Conservation (phyloP, 2,329 filamentous ascomycete genomes). For the Venturia effusa region DNA sequence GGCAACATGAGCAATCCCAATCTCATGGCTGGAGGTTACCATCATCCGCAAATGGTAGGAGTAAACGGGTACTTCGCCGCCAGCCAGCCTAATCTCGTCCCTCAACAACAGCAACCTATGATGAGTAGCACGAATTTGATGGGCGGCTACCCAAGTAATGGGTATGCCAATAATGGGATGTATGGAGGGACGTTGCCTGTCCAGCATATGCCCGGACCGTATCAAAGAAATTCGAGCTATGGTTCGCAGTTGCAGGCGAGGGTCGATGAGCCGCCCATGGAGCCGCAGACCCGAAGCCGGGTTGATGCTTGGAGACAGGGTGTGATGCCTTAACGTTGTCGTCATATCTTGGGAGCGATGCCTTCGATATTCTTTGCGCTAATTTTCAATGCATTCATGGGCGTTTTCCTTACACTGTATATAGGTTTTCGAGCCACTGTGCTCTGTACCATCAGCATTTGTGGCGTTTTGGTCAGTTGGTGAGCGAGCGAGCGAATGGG, state of each 20-base stretch:
- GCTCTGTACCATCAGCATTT: not conserved
- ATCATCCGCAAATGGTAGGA: not conserved
- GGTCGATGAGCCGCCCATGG: slow-evolving; percentile 20
- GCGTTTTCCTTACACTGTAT: not conserved
- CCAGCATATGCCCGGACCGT: slow-evolving; percentile 7
- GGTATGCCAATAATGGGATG: slow-evolving; percentile 14
- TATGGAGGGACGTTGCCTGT: not conserved
- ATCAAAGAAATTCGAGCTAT: slow-evolving; percentile 16
- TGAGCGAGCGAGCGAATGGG: not conserved
- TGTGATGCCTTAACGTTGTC: slow-evolving; percentile 17
- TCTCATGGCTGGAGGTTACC: not conserved
- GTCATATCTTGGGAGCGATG: not conserved
- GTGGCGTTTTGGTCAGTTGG: not conserved
- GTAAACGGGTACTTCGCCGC: not conserved
- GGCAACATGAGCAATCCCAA: slow-evolving; percentile 5
- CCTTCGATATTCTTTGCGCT: not conserved
- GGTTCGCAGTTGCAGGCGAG: not conserved
- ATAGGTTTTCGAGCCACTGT: not conserved
- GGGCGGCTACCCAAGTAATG: slow-evolving; percentile 5
- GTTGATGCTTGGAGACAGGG: slow-evolving; percentile 50
- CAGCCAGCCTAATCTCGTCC: not conserved
- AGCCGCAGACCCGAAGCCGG: slow-evolving; percentile 41
- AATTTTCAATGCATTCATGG: not conserved
- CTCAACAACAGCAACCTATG: not conserved
- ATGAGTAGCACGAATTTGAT: not conserved